Evolutionary conservation across 2,329 filamentous ascomycete genomes (phyloP), one percentile per base, ranked within the genome.

Genomic region (Ophiostoma australiae): DNA sequence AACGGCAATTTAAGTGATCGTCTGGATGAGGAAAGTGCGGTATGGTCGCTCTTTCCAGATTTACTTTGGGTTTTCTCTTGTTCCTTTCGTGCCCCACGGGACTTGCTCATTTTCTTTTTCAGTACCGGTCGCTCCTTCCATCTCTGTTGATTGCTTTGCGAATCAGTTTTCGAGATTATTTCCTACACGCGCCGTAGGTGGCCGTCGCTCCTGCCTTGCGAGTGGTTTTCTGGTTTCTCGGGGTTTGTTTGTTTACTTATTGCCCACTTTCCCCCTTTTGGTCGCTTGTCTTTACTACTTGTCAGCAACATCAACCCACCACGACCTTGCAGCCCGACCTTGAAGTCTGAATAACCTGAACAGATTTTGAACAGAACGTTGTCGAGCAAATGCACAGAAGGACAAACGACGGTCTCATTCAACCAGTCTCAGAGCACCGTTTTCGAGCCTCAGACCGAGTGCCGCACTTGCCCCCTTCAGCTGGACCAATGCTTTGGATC

Each of bases 151-250:
- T 4, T 63, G 11, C 58, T 20, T 33, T 33, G 6, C 37, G 13
- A n/a, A 48, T 48, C 2, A n/a, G 17, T 4, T 7, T 48, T 48
- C 4, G 6, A 48, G 17, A 17, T n/a, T 48, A 15, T n/a, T 48
- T 48, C n/a, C 52, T 11, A 13, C 27, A 58, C 52, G 52, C 52
- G 52, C 52, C 23, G 8, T 27, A 6, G 52, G 23, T 65, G 61
- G n/a, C 17, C 61, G n/a, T 35, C 61, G 61, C 31, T 65, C 61
- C 33, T 65, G 61, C 61, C 33, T 65, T 65, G 31, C 61, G 52
- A 20, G 27, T 37, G 33, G 31, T 11, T 35, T 35, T 35, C 8
- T 1, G 17, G 3, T 13, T 65, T 6, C 33, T 65, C 15, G 4
- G 17, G 8, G n/a, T n/a, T 65, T 8, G 17, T 20, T 37, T 65